Base-by-base conservation (phyloP, 768 basidiomycete genomes). In the Neoboletus brunneissimus region DNA sequence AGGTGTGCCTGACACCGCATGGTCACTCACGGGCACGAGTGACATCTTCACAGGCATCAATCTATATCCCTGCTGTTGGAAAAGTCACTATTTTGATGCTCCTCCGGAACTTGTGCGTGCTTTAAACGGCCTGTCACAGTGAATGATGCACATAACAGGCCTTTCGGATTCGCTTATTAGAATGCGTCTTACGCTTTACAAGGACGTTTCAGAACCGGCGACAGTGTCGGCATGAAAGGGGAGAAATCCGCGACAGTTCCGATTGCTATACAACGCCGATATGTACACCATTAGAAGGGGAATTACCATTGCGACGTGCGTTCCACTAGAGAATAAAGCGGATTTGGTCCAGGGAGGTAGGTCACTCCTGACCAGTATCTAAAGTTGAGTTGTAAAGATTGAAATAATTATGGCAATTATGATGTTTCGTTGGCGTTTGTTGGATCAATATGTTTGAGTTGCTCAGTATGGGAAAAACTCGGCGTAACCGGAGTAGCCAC, bases 81-180 rank as follows among this genome's bases (percentile, higher is more conserved):
- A 97, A 96, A 75, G 90, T 97, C 55, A 99, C 97, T 2, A 97
- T 98, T 62, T 77, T 95, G 67, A 96, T 99, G 92, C 81, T 99
- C n/a, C 81, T 97, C 66, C 84, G 96, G 46, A 99, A 99, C 70
- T 68, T 99, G 89, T 94, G 69, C 68, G 92, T 77, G 6, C 48
- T 46, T 44, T 51, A 55, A 60, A 27, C 48, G 3, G 32, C 22
- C 37, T 42, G 22, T 48, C 46, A 40, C 48, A 27, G 23, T 45
- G 15, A 20, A 57, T 46, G 47, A 51, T 35, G 37, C 59, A 54
- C 54, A 48, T 50, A 46, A 59, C 35, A 50, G 12, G 37, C 20
- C 12, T 9, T 32, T 41, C 4, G 32, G n/a, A 13, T 32, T 40
- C 54, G 51, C 48, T 51, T 41, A 46, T 56, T 34, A 72, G 70